Evolutionary conservation across 768 basidiomycete species (phyloP).

Genomic region (Tylopilus sp.): DNA sequence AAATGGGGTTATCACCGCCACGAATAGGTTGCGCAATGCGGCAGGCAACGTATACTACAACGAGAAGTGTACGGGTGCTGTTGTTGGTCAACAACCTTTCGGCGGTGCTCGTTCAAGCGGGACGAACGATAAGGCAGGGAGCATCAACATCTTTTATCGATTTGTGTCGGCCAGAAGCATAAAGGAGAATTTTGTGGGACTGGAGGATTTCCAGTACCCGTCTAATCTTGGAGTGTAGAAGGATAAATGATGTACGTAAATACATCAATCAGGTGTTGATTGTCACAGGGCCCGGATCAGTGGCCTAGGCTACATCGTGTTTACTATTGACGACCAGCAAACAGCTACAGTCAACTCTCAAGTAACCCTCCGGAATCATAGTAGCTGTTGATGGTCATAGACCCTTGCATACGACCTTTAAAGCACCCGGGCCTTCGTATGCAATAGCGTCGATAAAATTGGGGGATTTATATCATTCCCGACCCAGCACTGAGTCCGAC

Average conservation of each 20-base stretch:
- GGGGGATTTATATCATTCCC: constrained; percentile 40
- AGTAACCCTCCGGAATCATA: too few relatives aligned
- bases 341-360: too few relatives aligned
- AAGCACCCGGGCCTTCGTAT: constrained; percentile 56
- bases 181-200: constrained; percentile 92
- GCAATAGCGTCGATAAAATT: constrained; percentile 49
- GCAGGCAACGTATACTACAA: constrained; percentile 99
- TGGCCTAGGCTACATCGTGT: too few relatives aligned
- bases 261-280: too few relatives aligned
- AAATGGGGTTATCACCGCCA: constrained; percentile 71
- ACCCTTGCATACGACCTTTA: constrained; percentile 72
- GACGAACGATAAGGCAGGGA: constrained; percentile 98
- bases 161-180: constrained; percentile 89
- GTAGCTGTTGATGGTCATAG: constrained; percentile 53
- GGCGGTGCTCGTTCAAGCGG: constrained; percentile 91
- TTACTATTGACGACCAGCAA: too few relatives aligned
- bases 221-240: constrained; percentile 59
- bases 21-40: constrained; percentile 81
- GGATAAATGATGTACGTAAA: too few relatives aligned
- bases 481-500: constrained; percentile 10
- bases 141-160: constrained; percentile 70
- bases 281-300: too few relatives aligned
- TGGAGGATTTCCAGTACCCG: constrained; percentile 81
- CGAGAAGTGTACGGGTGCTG: constrained; percentile 97
- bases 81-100: constrained; percentile 97